Evolutionary conservation across 768 basidiomycete genomes (phyloP), one percentile per base, ranked within the genome.

Genomic region (Pleurotus djamor): DNA sequence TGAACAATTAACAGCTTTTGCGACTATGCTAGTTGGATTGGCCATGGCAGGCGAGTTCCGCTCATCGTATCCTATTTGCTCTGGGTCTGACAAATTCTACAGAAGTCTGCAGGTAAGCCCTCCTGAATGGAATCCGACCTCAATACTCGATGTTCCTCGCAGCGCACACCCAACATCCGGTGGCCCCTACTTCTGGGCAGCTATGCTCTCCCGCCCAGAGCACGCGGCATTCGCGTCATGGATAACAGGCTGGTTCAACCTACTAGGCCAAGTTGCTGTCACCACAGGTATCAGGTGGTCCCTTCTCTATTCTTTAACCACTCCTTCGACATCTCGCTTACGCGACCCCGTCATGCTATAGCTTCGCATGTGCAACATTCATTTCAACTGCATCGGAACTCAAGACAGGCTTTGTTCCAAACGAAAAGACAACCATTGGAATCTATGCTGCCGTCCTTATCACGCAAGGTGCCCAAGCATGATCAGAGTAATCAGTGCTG

Each of bases 101-200:
- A 83, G 80, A 83, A 64, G 72, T 82, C 57, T 82, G 80, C 78
- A 81, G 81, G 79, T 78, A 60, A 12, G 5, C 33, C 38, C 47
- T 34, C 32, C n/a, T 6, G 36, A 44, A 5, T 13, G 10, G n/a
- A 36, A 21, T 28, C 8, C 35, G 17, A 14, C 17, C 34, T 8
- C 35, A 10, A 5, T 8, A 8, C 34, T 34, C 7, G 17, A 12
- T 41, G 6, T 36, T 38, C 36, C 16, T n/a, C 28, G 17, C 60
- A 88, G 86, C 61, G 85, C 87, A 2, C 87, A 85, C 72, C 87
- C 86, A 4, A 88, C 87, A 2, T 86, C 83, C 51, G 87, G 89
- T 5, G 89, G 89, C 0, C 89, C 90, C 0, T 90, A 91, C 65
- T 90, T 86, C 70, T 91, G 89, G 90, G 85, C 88, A n/a, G 88